Conservation (phyloP, 2,329 filamentous ascomycete species). For the Botrytis deweyae region DNA sequence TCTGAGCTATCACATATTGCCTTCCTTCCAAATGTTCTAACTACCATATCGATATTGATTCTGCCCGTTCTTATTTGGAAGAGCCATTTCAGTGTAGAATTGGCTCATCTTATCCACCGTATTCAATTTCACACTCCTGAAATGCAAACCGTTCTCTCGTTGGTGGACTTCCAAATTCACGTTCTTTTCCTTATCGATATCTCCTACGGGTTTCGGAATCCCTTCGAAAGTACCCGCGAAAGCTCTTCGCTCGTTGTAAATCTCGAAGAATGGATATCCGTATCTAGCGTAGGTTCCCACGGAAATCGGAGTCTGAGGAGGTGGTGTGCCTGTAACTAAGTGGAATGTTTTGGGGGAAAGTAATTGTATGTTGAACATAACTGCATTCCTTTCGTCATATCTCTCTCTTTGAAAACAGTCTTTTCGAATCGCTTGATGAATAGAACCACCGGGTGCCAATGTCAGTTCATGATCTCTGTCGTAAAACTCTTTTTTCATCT, state of each 20-base stretch:
- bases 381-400: slow-evolving; percentile 8
- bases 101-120: neutral
- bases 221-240: neutral
- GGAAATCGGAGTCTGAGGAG: slow-evolving; percentile 7
- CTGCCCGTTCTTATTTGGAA: too few relatives aligned
- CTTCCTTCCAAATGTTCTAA: too few relatives aligned
- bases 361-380: slow-evolving; percentile 15
- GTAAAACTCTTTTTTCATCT: neutral
- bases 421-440: slow-evolving; percentile 13
- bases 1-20: too few relatives aligned
- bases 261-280: slow-evolving; percentile 14
- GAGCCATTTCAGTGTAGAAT: neutral
- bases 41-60: too few relatives aligned
- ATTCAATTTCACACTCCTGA: neutral
- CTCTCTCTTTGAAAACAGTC: neutral
- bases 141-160: neutral
- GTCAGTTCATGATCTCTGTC: neutral
- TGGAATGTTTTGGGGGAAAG: slow-evolving; percentile 9
- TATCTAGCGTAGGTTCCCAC: neutral
- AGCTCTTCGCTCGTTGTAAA: slow-evolving; percentile 6
- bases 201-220: neutral
- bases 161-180: neutral
- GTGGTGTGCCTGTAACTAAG: neutral
- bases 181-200: neutral
- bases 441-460: slow-evolving; percentile 1